Conservation (phyloP, 228 moss, liverwort and hornwort species). For the Sphagnum magellanicum region DNA sequence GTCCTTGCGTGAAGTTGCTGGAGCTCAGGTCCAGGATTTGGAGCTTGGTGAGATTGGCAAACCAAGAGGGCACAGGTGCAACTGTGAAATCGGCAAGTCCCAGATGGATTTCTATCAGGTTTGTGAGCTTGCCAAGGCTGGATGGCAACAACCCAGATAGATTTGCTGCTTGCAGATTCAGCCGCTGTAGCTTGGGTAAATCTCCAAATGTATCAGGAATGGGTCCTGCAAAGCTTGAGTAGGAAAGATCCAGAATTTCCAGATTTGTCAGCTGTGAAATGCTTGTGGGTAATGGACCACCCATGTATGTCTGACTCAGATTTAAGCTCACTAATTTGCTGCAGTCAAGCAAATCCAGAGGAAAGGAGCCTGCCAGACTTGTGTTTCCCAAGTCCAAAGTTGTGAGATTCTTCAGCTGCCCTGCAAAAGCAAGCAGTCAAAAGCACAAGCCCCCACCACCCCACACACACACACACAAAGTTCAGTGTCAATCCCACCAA, state of each 20-base stretch:
- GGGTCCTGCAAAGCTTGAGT: constrained; percentile 31
- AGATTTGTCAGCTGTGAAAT: constrained; percentile 28
- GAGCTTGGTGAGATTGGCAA: constrained; percentile 28
- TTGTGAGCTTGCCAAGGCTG: constrained; percentile 30
- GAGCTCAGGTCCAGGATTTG: constrained; percentile 32
- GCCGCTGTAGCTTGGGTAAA: constrained; percentile 15
- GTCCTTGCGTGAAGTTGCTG: constrained; percentile 40
- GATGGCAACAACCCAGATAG: constrained; percentile 37
- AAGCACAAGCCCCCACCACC: background rate
- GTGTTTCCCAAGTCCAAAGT: constrained; percentile 40
- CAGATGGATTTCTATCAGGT: constrained; percentile 29
- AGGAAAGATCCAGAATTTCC: constrained; percentile 43
- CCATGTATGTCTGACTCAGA: constrained; percentile 46
- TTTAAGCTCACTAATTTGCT: constrained; percentile 39
- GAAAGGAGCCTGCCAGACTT: constrained; percentile 27
- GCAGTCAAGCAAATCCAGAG: constrained; percentile 31
- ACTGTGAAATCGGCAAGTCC: constrained; percentile 45
- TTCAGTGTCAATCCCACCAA: background rate
- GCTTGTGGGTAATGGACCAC: constrained; percentile 21
- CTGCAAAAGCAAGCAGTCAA: constrained; percentile 11
- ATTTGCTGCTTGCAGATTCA: constrained; percentile 22
- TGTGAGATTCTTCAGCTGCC: constrained; percentile 35
- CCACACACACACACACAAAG: background rate
- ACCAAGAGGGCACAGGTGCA: constrained; percentile 35
- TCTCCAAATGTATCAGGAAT: constrained; percentile 35